Percentiles rank a stretch among this genome's conserved stretches.
Evolutionary conservation across 2,329 filamentous ascomycete species (phyloP).

Genomic region (Lachnellula hyalina): DNA sequence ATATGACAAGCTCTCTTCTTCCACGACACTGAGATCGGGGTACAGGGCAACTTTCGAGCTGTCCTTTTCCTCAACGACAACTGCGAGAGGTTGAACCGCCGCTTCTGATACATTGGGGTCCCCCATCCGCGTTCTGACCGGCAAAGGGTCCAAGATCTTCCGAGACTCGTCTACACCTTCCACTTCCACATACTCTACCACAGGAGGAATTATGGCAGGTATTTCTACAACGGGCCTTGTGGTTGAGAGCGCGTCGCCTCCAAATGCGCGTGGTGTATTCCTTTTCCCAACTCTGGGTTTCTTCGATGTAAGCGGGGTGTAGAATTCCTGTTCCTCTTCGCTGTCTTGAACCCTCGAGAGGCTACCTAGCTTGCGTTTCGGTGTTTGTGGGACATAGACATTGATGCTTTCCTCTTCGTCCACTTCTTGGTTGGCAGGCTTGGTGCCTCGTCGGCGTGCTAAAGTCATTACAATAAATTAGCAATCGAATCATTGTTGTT

Average conservation of each 20-base stretch:
- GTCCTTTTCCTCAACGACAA: not conserved
- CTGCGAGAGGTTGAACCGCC: not conserved
- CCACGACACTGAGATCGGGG: not conserved
- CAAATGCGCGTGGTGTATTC: conserved; percentile 18
- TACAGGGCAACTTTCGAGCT: too few species aligned
- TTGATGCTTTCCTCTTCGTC: conserved; percentile 14
- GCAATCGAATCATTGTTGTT: not conserved
- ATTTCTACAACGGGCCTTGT: conserved; percentile 24
- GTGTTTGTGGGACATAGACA: conserved; percentile 6
- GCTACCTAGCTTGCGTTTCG: conserved; percentile 7
- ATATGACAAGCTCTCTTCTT: not conserved
- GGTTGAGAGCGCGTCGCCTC: conserved; percentile 8
- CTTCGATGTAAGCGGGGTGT: conserved; percentile 17
- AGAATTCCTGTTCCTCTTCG: not conserved
- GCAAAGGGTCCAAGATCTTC: not conserved
- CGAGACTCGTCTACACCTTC: not conserved
- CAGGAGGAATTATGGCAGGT: conserved; percentile 7
- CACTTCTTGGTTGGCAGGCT: conserved; percentile 2
- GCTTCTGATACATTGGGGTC: not conserved
- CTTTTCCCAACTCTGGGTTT: conserved; percentile 16
- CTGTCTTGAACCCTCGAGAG: not conserved
- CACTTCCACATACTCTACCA: not conserved
- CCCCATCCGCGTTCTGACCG: not conserved
- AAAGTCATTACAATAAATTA: conserved; percentile 16
- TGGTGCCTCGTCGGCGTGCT: conserved; percentile 11